Base-by-base conservation (phyloP, 257 asterid genomes). In the Fraxinus americana region DNA sequence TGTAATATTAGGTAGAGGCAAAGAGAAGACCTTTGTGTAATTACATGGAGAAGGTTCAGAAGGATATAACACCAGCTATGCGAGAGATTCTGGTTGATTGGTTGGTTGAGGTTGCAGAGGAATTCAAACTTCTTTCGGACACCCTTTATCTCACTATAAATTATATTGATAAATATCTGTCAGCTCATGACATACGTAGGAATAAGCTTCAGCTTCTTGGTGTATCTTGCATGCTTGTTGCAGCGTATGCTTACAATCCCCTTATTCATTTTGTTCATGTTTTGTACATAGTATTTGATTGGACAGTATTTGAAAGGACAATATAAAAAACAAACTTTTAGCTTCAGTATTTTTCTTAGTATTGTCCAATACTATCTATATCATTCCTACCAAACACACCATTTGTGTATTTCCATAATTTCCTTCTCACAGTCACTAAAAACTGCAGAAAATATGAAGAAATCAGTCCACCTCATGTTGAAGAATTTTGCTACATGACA, bases 151-250 rank as follows among this genome's bases (percentile, higher is more conserved):
- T 90, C 52, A 72, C 98, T 14, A 97, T 94, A 43, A 84, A 80
- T 80, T 88, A 87, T 72, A 75, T 94, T 3, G 99, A 94, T 80
- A 85, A 97, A 89, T 94, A 82, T 82, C 77, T 94, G 39, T 88
- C 98, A 61, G 82, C 84, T 32, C 91, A 83, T 77, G 75, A 85
- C 41, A 65, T 94, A 74, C 32, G 16, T 61, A 85, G 91, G 85
- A 77, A 86, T 30, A 88, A 81, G 87, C 97, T 94, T 87, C 99
- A 94, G 86, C 97, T 94, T 86, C 92, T 94, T 43, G 97, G 99
- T 57, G 94, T 94, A 34, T 82, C 97, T 77, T 84, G 92, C 94
- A 91, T 94, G 97, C 94, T 91, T 79, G 90, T 90, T 67, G 99
- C 98, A 70, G 84, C 97, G 99, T 94, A 91, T 86, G 92, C 74